Evolutionary conservation across 441 rosid species (phyloP), one percentile per base, ranked within the genome.

Genomic region (Adansonia rubrostipa): DNA sequence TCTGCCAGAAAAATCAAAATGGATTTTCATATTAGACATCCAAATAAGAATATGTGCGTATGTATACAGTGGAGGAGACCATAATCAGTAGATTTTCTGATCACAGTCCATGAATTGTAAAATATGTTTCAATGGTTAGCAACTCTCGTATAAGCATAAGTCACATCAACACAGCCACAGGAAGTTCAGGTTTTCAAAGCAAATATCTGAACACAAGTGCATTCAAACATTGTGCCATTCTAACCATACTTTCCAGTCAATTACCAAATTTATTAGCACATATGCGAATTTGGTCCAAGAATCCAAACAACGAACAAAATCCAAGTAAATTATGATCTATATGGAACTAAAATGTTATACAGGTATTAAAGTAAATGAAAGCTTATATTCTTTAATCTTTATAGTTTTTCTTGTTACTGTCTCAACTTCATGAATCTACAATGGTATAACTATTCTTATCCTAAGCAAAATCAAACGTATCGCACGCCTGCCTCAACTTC

Each of bases 1-100:
- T 96, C 99, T 96, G 86, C 82, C 82, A 84, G 74, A 65, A 65
- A 36, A 60, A 73, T 47, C 45, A 57, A 14, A 48, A 28, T 54
- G 68, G 60, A 75, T 56, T 57, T 64, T 75, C 20, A 58, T 60
- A 54, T 22, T 47, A 63, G 60, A 51, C 4, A 33, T 51, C 57
- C 44, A 60, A 17, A 9, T 2, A 62, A 53, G 8, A 45, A 11
- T 58, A 2, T 19, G 3, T 13, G 50, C 6, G 0, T 2, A 14
- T 14, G 68, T 24, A 24, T 24, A 24, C 0, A 10, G 28, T 36
- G 1, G 3, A 15, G 4, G 36, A 44, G 7, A 47, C 17, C 5
- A 69, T 69, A 47, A 69, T 19, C 73, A 3, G 63, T 0, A 67
- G 13, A 67, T 67, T 44, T 42, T 44, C 15, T 44, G 3, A 44